phyloP scores from a whole-genome alignment of 176 grass and related monocot genomes.

The Musa schizocarpa region DNA sequence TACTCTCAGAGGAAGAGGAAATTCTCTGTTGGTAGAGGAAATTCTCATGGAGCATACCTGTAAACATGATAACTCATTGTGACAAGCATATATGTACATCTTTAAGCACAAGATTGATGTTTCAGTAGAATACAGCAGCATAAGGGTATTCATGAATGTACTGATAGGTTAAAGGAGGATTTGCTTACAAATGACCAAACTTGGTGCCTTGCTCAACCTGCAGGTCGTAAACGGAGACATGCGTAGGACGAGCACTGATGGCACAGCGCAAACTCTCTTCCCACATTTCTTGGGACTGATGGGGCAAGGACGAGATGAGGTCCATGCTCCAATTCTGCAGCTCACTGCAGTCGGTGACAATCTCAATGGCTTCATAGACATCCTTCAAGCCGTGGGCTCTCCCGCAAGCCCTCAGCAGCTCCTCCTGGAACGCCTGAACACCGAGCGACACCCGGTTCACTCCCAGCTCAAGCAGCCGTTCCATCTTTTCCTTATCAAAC shows the following conservation, averaged over 20 bases:
- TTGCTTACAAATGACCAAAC: constrained; percentile 65
- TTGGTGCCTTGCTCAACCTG: constrained; percentile 88
- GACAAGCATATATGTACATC: background rate
- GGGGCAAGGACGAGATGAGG: constrained; percentile 69
- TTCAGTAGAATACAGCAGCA: background rate
- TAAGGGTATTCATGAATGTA: no score
- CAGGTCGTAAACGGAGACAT: constrained; percentile 73
- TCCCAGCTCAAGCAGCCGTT: constrained; percentile 44
- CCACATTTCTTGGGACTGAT: constrained; percentile 81
- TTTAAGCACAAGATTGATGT: background rate
- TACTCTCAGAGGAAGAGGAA: no score
- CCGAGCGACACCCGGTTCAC: constrained; percentile 82
- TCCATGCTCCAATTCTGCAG: constrained; percentile 92
- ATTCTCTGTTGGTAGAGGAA: constrained; percentile 79
- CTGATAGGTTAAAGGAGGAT: background rate
- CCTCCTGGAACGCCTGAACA: constrained; percentile 79
- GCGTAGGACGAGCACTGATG: constrained; percentile 46
- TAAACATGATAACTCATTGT: background rate
- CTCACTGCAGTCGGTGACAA: constrained; percentile 37
- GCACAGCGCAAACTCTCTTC: constrained; percentile 65
- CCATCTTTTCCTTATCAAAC: constrained; percentile 45
- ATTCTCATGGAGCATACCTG: constrained; percentile 64
- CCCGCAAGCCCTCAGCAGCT: constrained; percentile 56
- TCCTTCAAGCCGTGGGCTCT: constrained; percentile 62
- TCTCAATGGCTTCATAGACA: constrained; percentile 59